These are phyloP conservation scores for Diutina scorzettiae DNA, from an alignment of 1,139 yeast species.

Conservation along the genomic window DNA sequence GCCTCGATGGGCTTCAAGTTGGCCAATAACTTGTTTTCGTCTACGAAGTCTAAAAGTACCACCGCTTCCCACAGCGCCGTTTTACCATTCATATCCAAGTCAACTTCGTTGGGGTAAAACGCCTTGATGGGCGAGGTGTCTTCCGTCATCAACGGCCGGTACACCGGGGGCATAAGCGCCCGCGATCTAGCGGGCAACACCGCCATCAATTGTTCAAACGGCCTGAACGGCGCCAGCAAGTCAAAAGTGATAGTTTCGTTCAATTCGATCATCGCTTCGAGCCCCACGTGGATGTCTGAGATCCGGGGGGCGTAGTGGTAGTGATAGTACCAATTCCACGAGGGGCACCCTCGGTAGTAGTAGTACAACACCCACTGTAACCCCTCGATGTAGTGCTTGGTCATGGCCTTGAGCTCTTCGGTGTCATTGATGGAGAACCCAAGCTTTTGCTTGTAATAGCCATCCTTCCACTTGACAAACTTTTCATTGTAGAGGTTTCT, in stretches of 20 bases:
- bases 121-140: conserved; percentile 78
- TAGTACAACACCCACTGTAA: conserved; percentile 89
- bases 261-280: conserved; percentile 32
- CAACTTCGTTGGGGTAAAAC: conserved; percentile 81
- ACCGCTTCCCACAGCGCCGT: conserved; percentile 95
- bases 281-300: conserved; percentile 57
- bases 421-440: conserved; percentile 49
- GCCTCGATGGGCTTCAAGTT: conserved; percentile 38
- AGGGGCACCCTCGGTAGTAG: conserved; percentile 95
- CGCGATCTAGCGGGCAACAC: conserved; percentile 95
- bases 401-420: conserved; percentile 47
- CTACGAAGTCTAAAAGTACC: conserved; percentile 82
- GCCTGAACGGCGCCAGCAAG: conserved; percentile 73
- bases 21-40: conserved; percentile 57
- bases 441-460: conserved; percentile 70
- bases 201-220: conserved; percentile 95
- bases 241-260: conserved; percentile 42
- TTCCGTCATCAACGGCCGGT: conserved; percentile 73
- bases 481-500: conserved; percentile 59
- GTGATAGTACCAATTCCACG: conserved; percentile 98
- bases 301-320: conserved; percentile 98
- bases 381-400: conserved; percentile 76
- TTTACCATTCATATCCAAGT: conserved; percentile 91
- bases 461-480: conserved; percentile 72
- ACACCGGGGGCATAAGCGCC: conserved; percentile 78